Evolutionary conservation across 2,329 filamentous ascomycete genomes (phyloP).

Genomic region (Diplodia seriata): DNA sequence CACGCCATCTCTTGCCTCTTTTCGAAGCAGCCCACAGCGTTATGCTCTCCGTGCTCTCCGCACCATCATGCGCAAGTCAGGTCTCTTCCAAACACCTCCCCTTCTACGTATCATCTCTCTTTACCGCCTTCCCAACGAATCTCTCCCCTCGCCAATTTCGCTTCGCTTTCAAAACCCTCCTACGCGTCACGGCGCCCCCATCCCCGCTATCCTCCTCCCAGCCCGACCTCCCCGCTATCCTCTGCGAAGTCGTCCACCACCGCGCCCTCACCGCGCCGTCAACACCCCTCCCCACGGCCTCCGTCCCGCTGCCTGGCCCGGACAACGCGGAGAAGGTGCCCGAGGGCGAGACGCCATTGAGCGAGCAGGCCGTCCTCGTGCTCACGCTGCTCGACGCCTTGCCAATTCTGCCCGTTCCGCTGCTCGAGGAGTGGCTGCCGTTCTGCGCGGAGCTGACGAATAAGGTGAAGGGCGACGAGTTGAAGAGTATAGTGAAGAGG

Average conservation of each 20-base stretch:
- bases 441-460: slow-evolving; percentile 72
- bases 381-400: slow-evolving; percentile 81
- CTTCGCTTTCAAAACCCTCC: slow-evolving; percentile 83
- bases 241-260: slow-evolving; percentile 79
- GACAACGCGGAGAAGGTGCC: slow-evolving; percentile 42
- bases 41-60: slow-evolving; percentile 78
- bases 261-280: slow-evolving; percentile 65
- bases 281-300: slow-evolving; percentile 48
- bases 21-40: slow-evolving; percentile 90
- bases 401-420: slow-evolving; percentile 71
- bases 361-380: slow-evolving; percentile 78
- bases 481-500: slow-evolving; percentile 70
- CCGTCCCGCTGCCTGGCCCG: slow-evolving; percentile 44
- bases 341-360: slow-evolving; percentile 54
- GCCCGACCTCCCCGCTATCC: slow-evolving; percentile 77
- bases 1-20: slow-evolving; percentile 68
- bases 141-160: slow-evolving; percentile 87
- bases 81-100: slow-evolving; percentile 76
- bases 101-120: slow-evolving; percentile 82
- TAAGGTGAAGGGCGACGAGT: slow-evolving; percentile 64
- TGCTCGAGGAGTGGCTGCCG: slow-evolving; percentile 82
- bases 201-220: slow-evolving; percentile 75
- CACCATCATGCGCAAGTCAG: slow-evolving; percentile 72
- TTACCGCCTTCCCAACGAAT: slow-evolving; percentile 77
- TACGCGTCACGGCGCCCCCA: slow-evolving; percentile 82